Base-by-base conservation (phyloP, 345 rosid genomes). In the Kandelia obovata region DNA sequence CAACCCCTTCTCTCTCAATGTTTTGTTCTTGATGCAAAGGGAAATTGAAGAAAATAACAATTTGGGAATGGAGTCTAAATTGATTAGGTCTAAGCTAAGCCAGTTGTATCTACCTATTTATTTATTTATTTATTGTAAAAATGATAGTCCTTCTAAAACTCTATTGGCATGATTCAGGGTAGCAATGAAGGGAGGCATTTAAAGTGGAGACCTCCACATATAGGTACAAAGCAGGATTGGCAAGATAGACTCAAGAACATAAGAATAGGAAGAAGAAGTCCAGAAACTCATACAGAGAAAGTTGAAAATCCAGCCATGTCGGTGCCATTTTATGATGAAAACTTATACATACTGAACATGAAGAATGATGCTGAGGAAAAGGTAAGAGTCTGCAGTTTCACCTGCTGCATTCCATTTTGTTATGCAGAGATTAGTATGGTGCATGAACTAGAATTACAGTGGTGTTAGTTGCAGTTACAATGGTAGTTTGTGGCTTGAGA, bases 151-250 rank as follows among this genome's bases (percentile, higher is more conserved):
- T 62, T 6, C 30, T 73, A 60, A 60, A 49, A 65, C 46, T 62
- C 71, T 39, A 52, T 9, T 70, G 67, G 57, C 61, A 60, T 63
- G 65, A 26, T 73, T 65, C 85, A 94, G 93, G 78, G 71, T 70
- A 73, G 71, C 70, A 61, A 79, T 61, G 96, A 84, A 76, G 86
- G 84, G 73, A 91, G 79, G 79, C 78, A 70, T 75, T 70, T 73
- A 25, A 85, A 83, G 72, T 83, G 96, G 97, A 88, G 77, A 73
- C 76, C 83, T 71, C 79, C 83, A 21, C 81, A 78, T 60, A 77
- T 84, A 69, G 85, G 84, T 65, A 81, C 77, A 19, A 94, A 87
- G 75, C 88, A 86, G 71, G 96, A 91, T 67, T 95, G 97, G 99
- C 96, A 95, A 65, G 89, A 84, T 71, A 88, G 79, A 71, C 71